Base-by-base conservation (phyloP, 176 grass and related monocot genomes). In the Coix lacrymajobi region DNA sequence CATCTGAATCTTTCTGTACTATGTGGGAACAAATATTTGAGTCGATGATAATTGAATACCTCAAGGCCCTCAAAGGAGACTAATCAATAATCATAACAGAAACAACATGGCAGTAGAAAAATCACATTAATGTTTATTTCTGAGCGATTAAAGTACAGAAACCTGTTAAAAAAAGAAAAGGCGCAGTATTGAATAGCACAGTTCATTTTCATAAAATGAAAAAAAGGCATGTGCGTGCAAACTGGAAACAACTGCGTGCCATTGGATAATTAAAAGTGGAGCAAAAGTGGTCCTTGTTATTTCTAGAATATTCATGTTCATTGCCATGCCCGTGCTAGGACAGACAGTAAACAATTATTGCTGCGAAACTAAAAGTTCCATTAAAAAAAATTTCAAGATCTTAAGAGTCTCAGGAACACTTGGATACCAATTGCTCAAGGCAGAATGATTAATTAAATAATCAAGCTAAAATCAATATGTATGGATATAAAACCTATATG, bases 271-370 rank as follows among this genome's bases (percentile, higher is more conserved):
- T 24, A 69, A 68, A 76, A 44, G 39, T 9, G 2, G 41, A 29
- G 20, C 52, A 49, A 69, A 61, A 77, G 14, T 16, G 32, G 26
- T 75, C 33, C 63, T 54, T 22, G 3, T 56, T 1, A 56, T 77
- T 71, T 82, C 16, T 66, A 81, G 64, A 51, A 51, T 77, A 44
- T 48, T 86, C 28, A 39, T 48, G 12, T 0, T 43, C 63, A 16
- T 89, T 64, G 28, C 39, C 83, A 77, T 63, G 63, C 45, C 43
- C 34, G 56, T 31, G 32, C 28, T 30, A 85, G 54, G 71, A 22
- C 24, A 39, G 12, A 62, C 7, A 25, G 40, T 76, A 78, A 17
- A 67, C 46, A 79, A 51, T 29, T 58, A 83, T 16, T 83, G 60
- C 32, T 62, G 38, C 33, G 7, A 25, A 78, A 62, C 5, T 25